Conservation (phyloP, 1,284 basidiomycete genomes). For the Ganoderma boninense region DNA sequence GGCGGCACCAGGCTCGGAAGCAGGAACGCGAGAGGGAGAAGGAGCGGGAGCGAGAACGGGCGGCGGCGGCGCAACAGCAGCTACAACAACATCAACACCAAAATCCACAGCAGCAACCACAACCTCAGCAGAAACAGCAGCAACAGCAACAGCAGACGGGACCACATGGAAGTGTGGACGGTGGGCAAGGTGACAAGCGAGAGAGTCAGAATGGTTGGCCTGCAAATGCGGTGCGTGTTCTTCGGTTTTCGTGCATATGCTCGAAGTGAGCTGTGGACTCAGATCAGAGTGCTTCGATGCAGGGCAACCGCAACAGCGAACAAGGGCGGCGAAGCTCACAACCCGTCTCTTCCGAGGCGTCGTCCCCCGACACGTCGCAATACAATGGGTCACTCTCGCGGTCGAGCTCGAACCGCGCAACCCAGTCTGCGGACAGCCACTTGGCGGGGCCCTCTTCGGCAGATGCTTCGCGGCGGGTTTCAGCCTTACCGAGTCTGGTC, state of each 20-base stretch:
- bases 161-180: slow-evolving; percentile 16
- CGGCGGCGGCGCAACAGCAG: slow-evolving; percentile 29
- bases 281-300: slow-evolving; percentile 6
- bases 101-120: slow-evolving; percentile 19
- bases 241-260: not conserved
- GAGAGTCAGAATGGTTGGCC: slow-evolving; percentile 22
- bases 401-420: slow-evolving; percentile 24
- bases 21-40: slow-evolving; percentile 58
- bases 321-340: slow-evolving; percentile 24
- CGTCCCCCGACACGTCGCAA: slow-evolving; percentile 27
- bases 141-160: slow-evolving; percentile 6
- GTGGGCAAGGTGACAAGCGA: slow-evolving; percentile 28
- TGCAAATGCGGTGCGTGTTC: slow-evolving; percentile 24
- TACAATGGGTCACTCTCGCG: slow-evolving; percentile 26
- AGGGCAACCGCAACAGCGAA: slow-evolving; percentile 16
- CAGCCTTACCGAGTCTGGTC: slow-evolving; percentile 21
- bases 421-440: slow-evolving; percentile 28
- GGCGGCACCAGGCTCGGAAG: slow-evolving; percentile 88
- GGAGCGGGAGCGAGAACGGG: slow-evolving; percentile 51
- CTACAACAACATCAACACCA: slow-evolving; percentile 33
- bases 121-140: slow-evolving; percentile 25
- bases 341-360: slow-evolving; percentile 23
- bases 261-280: not conserved
- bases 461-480: slow-evolving; percentile 18
- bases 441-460: slow-evolving; percentile 26